Percentiles rank a stretch among this genome's conserved stretches.
Evolutionary conservation across 148 eudicot genomes (phyloP).

Genomic region (Cornus controversa): DNA sequence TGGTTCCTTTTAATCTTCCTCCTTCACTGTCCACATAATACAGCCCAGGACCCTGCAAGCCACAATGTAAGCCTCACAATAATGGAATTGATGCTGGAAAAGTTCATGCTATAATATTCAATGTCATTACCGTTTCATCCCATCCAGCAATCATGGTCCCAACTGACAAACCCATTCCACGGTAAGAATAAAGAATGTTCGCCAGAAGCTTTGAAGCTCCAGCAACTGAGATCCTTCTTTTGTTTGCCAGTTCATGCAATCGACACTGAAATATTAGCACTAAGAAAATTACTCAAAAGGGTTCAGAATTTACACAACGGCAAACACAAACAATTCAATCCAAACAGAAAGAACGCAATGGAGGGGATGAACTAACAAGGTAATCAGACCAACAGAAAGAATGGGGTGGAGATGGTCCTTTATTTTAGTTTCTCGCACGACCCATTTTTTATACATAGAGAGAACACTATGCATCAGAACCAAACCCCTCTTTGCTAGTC

Average conservation of each 20-base stretch:
- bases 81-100: background rate
- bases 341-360: no score
- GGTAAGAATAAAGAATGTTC: constrained; percentile 80
- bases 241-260: constrained; percentile 92
- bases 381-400: no score
- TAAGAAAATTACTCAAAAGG: background rate
- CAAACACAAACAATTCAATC: no score
- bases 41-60: constrained; percentile 86
- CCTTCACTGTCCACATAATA: constrained; percentile 99
- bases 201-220: constrained; percentile 97
- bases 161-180: constrained; percentile 98
- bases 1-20: constrained; percentile 88
- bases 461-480: no score
- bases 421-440: no score
- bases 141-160: constrained; percentile 99
- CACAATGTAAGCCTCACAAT: constrained; percentile 7
- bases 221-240: constrained; percentile 91
- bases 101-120: background rate
- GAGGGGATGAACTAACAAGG: no score
- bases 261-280: constrained; percentile 59
- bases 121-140: constrained; percentile 79
- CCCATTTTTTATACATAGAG: no score
- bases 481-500: no score
- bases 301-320: no score
- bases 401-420: no score